A percentile compares a stretch with the other conserved stretches of the same genome.
These are phyloP conservation scores for Capsicum rhomboideum DNA, from an alignment of 257 asterid species.

Conservation along the genomic window DNA sequence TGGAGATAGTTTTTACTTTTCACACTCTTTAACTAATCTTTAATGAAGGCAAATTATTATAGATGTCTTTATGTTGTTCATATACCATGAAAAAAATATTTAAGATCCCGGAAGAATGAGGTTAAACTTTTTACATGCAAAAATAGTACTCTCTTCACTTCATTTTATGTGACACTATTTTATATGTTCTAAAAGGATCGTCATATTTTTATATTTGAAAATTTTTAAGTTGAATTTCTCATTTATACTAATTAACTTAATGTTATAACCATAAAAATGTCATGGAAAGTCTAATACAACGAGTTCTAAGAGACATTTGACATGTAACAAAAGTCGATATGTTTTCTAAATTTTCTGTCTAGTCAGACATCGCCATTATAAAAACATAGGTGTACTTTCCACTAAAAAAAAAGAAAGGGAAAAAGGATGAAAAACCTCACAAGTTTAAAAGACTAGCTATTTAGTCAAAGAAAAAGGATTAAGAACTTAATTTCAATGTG, in stretches of 20 bases:
- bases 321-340: neutral
- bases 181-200: neutral
- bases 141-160: neutral
- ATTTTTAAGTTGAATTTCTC: neutral
- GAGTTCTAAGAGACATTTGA: neutral
- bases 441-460: constrained; percentile 6
- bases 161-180: neutral
- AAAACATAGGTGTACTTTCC: neutral
- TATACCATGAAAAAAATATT: neutral
- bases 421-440: neutral
- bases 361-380: neutral
- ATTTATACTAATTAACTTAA: neutral
- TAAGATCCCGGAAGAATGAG: neutral
- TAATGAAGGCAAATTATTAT: constrained; percentile 11
- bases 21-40: neutral
- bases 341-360: neutral
- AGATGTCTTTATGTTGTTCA: neutral
- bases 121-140: neutral
- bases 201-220: neutral
- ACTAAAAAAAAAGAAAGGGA: neutral
- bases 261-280: neutral
- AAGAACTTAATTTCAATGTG: neutral
- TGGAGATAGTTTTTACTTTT: constrained; percentile 40
- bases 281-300: neutral
- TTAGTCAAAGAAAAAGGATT: constrained; percentile 12